A percentile compares a stretch with the other conserved stretches of the same genome.
Conservation (phyloP, 768 basidiomycete genomes). For the Suillus clintonianus region DNA sequence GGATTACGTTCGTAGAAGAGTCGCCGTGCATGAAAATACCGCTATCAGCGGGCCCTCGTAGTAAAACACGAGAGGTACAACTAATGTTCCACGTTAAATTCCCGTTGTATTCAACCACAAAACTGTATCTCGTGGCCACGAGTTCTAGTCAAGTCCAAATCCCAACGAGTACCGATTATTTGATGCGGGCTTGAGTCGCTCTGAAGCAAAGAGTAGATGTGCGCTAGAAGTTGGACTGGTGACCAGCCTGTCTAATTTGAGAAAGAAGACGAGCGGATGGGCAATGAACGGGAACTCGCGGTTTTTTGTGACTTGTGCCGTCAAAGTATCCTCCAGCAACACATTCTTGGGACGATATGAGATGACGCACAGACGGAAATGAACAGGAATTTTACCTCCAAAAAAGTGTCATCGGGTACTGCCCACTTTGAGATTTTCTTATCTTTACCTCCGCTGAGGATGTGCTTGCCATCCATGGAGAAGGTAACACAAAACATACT, state of each 20-base stretch:
- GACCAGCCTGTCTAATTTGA: too few relatives aligned
- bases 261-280: not conserved
- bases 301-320: not conserved
- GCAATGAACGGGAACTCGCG: not conserved
- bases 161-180: too few relatives aligned
- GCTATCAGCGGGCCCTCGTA: too few relatives aligned
- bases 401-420: not conserved
- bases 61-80: too few relatives aligned
- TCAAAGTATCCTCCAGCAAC: not conserved
- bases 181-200: too few relatives aligned
- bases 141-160: too few relatives aligned
- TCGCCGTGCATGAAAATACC: not conserved
- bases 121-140: too few relatives aligned
- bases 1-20: not conserved
- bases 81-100: too few relatives aligned
- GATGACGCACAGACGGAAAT: not conserved
- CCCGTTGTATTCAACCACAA: too few relatives aligned
- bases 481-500: not conserved
- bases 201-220: too few relatives aligned
- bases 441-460: not conserved
- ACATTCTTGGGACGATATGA: not conserved
- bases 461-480: not conserved
- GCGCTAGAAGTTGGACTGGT: too few relatives aligned
- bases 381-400: not conserved
- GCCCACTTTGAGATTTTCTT: not conserved